These are phyloP conservation scores for Fusarium sp. DNA, from an alignment of 2,329 filamentous ascomycete genomes.

Conservation along the genomic window DNA sequence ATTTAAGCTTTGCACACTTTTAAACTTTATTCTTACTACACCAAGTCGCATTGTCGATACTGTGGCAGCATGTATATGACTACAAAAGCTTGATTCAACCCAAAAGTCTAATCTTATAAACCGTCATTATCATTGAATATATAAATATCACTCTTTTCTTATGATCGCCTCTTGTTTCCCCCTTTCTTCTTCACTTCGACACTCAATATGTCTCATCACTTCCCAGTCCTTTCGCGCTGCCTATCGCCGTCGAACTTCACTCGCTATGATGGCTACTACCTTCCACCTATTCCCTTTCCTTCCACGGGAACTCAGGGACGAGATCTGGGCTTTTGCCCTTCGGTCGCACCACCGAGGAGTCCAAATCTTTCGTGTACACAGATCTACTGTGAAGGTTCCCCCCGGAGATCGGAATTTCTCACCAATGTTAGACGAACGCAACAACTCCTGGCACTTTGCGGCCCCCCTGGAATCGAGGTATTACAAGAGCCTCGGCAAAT, in stretches of 20 bases:
- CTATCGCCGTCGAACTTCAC: neutral
- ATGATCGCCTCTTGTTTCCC: fast-evolving
- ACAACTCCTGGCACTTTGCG: neutral
- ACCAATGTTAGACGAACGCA: neutral
- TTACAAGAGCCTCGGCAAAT: too few relatives aligned
- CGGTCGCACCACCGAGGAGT: neutral
- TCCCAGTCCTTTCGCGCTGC: neutral
- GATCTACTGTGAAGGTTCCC: too few relatives aligned
- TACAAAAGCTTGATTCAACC: neutral
- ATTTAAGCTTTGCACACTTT: fast-evolving
- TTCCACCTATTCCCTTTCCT: neutral
- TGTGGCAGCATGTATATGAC: neutral
- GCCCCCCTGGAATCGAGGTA: neutral
- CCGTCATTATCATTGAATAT: neutral
- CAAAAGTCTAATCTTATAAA: neutral
- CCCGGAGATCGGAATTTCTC: too few relatives aligned
- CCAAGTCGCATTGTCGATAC: neutral
- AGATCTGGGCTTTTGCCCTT: neutral
- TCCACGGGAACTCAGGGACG: neutral
- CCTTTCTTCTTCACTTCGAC: neutral
- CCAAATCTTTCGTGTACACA: neutral
- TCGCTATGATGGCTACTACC: neutral
- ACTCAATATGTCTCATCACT: neutral
- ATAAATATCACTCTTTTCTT: neutral
- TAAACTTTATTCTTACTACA: neutral